phyloP scores from a whole-genome alignment of 2,329 filamentous ascomycete species.

The Cytospora piceae region DNA sequence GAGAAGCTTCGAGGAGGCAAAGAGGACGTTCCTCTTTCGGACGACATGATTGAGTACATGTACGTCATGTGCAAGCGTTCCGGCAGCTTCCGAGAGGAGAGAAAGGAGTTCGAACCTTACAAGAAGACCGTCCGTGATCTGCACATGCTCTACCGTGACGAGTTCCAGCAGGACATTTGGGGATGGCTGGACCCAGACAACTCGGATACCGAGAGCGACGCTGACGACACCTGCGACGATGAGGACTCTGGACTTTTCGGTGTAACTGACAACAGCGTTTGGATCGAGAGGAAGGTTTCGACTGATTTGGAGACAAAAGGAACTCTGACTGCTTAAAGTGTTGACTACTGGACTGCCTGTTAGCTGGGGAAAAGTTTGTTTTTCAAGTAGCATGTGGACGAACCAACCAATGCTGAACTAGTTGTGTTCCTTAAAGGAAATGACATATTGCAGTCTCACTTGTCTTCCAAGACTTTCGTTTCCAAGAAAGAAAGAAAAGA shows the following conservation, averaged over 20 bases:
- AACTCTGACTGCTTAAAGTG: background rate
- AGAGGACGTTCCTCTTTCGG: conserved; percentile 18
- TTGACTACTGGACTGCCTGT: background rate
- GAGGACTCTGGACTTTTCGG: conserved; percentile 21
- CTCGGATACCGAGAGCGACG: background rate
- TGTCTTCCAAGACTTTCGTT: background rate
- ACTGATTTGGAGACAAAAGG: background rate
- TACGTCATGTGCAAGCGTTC: conserved; percentile 18
- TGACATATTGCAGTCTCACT: background rate
- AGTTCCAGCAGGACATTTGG: conserved; percentile 22
- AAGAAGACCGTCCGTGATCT: conserved; percentile 8
- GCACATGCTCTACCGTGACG: conserved; percentile 14
- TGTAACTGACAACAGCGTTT: conserved; percentile 1
- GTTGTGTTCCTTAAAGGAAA: background rate
- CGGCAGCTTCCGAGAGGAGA: conserved; percentile 10
- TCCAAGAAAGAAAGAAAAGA: no score
- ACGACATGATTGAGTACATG: conserved; percentile 24
- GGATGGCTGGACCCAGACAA: conserved; percentile 17
- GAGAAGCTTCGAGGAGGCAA: conserved; percentile 7
- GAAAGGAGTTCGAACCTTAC: conserved; percentile 26
- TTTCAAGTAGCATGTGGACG: background rate
- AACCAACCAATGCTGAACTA: no score
- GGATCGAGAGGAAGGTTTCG: background rate
- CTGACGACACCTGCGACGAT: background rate
- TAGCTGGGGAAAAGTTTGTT: no score